Evolutionary conservation across 805 yeast genomes (phyloP).

Genomic region (Ogataea pilisensis): DNA sequence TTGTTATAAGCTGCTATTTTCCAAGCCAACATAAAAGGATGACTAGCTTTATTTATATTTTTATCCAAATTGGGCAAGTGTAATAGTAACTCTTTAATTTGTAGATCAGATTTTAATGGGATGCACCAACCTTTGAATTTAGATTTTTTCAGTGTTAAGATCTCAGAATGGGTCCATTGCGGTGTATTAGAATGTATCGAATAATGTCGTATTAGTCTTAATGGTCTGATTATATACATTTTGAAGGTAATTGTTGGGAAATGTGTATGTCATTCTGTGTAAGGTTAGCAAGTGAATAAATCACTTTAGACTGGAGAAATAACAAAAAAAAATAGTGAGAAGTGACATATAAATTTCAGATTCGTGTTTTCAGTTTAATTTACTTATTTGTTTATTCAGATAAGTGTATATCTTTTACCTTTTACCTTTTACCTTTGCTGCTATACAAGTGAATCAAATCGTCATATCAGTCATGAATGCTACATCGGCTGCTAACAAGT

Average conservation of each 20-base stretch:
- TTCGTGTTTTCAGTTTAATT: too few relatives aligned
- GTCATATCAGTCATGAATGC: background rate
- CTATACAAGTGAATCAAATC: too few relatives aligned
- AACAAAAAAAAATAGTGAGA: too few relatives aligned
- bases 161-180: conserved; percentile 40
- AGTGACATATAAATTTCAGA: too few relatives aligned
- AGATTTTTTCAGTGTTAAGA: conserved; percentile 51
- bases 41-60: conserved; percentile 54
- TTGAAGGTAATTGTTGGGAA: too few relatives aligned
- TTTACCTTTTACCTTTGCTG: too few relatives aligned
- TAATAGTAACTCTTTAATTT: conserved; percentile 40
- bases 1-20: conserved; percentile 36
- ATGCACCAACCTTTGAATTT: conserved; percentile 63
- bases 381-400: too few relatives aligned
- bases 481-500: background rate
- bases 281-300: too few relatives aligned
- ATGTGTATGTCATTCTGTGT: too few relatives aligned
- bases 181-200: background rate
- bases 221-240: background rate
- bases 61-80: conserved; percentile 44
- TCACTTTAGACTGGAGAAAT: too few relatives aligned
- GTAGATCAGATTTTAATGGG: conserved; percentile 33
- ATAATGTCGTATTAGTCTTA: background rate
- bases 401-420: too few relatives aligned
- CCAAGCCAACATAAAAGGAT: conserved; percentile 76